Base-by-base conservation (phyloP, 2,329 filamentous ascomycete species). In the Beauveria sp. region DNA sequence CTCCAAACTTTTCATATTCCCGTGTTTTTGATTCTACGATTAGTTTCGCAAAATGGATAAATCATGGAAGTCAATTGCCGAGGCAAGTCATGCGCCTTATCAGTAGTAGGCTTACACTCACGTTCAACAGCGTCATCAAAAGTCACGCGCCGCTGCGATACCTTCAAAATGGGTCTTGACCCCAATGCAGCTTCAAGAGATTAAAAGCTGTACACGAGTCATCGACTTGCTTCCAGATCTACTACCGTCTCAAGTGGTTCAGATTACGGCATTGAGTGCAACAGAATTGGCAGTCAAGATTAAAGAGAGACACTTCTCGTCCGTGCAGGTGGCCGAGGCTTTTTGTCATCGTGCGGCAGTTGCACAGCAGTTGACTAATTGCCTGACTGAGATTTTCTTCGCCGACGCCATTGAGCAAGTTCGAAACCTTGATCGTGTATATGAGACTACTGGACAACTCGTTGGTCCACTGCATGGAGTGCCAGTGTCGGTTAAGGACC, bases 401-500 rank as follows among this genome's bases (percentile, higher is more conserved):
- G 9, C n/a, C n/a, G 40, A 60, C 18, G 57, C 57, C 7, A 10
- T 51, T 3, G 38, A 22, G 1, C 57, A 26, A 10, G 57, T 49
- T 9, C 46, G n/a, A 10, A 8, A 38, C 8, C 49, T 60, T 18
- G 57, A 60, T 26, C 9, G 22, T 3, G 5, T 60, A 1, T 58
- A 64, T 18, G 51, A 47, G 34, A n/a, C 40, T 2, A 64, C 61
- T 3, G 62, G 65, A 4, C 56, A 43, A 28, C 50, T 62, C 3
- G 51, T 65, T 5, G 65, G 65, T 10, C 83, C 85, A 4, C 74
- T 89, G 3, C 86, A 89, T 70, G 86, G 86, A 1, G 73, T 86
- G 0, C 83, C 83, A 0, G 74, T 86, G n/a, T 67, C 64, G 12
- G 60, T 68, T 59, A 77, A 74, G 65, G 67, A 66, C 62, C 57